A percentile compares a stretch with the other conserved stretches of the same genome.
Evolutionary conservation across 305 asterid species (phyloP).

Genomic region (Solanum hybrid): DNA sequence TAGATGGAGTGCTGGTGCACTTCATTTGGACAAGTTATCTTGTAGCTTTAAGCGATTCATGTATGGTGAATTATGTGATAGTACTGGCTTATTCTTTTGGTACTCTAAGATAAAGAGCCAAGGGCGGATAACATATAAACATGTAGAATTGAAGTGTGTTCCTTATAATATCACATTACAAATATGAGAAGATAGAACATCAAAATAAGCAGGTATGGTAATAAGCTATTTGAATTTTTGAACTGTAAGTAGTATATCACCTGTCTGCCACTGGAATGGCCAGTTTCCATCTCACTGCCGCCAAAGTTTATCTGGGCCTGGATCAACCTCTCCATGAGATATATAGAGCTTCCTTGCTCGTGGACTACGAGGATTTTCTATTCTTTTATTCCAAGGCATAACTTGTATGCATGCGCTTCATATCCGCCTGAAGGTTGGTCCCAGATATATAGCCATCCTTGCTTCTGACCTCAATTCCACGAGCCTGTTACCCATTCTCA

Average conservation of each 20-base stretch:
- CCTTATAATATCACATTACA: not conserved
- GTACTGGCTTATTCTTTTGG: not conserved
- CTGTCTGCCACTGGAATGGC: not conserved
- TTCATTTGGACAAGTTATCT: not conserved
- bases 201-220: not conserved
- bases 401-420: not conserved
- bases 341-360: not conserved
- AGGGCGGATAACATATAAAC: not conserved
- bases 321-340: not conserved
- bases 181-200: not conserved
- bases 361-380: not conserved
- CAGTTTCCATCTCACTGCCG: not conserved
- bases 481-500: not conserved
- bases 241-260: not conserved
- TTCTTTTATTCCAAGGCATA: not conserved
- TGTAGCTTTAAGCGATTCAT: not conserved
- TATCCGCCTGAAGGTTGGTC: not conserved
- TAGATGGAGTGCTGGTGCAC: not conserved
- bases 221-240: not conserved
- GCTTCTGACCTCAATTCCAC: not conserved
- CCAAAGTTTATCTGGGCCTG: not conserved
- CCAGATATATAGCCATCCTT: not conserved
- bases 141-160: not conserved
- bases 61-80: not conserved
- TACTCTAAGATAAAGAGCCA: not conserved